Base-by-base conservation (phyloP, 768 basidiomycete genomes). In the Russula sp. region DNA sequence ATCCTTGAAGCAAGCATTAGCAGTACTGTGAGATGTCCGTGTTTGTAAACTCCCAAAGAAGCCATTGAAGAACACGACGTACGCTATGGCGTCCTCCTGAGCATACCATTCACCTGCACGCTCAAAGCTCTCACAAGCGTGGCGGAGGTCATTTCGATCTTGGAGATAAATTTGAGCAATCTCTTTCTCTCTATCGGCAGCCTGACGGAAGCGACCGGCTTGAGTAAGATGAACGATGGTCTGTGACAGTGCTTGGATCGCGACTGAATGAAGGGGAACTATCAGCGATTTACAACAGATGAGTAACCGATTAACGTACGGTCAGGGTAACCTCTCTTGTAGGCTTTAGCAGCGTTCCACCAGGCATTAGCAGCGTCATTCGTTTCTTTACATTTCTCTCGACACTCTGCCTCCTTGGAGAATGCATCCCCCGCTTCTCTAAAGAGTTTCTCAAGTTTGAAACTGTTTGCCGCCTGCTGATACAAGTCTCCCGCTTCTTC, bases 341-440 rank as follows among this genome's bases (percentile, higher is more conserved):
- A 99, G 11, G 89, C 86, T 77, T 98, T 98, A 39, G 92, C 87
- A 13, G 97, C 95, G 72, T 96, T 97, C 91, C 96, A 98, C 88
- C 89, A 98, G 9, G 95, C 95, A 72, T 95, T 96, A 22, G 94
- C 90, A n/a, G 96, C 95, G 68, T 98, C 97, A 68, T 94, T 94
- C 52, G 73, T 75, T 75, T 98, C 96, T 52, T 89, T 88, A 70
- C 85, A 88, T 64, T 87, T 85, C 75, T 95, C 87, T 69, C 94
- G 83, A 74, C 94, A 97, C 70, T 98, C 94, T 1, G 96, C 97
- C 72, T 98, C 97, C 67, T 89, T 84, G 47, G 93, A 84, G 72
- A 95, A 96, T 14, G 91, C 85, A 75, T 95, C 91, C 3, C 97
- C 97, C 1, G 93, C 90, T 66, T 93, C 90, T 73, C 87, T 89